Evolutionary conservation across 1,284 basidiomycete species (phyloP).

Genomic region (Austroboletus novae-zelandiae): DNA sequence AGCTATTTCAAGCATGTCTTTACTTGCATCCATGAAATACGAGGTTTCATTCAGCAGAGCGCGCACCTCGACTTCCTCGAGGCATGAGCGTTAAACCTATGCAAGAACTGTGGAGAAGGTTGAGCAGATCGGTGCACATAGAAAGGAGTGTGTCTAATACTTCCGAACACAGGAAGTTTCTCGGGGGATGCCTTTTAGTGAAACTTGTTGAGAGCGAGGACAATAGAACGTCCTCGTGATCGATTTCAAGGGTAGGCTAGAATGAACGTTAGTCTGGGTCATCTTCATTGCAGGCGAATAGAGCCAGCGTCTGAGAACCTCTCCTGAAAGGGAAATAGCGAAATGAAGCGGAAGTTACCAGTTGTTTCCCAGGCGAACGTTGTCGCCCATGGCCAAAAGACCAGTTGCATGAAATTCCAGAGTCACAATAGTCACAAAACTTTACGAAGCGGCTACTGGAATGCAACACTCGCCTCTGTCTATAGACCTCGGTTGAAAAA

Average conservation of each 20-base stretch:
- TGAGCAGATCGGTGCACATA: neutral
- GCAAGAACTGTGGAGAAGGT: neutral
- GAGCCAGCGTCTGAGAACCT: neutral
- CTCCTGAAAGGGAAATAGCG: constrained; percentile 9
- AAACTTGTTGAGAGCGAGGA: constrained; percentile 15
- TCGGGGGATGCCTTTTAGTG: neutral
- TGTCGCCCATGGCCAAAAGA: neutral
- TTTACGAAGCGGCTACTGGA: too few relatives aligned
- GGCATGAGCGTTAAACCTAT: neutral
- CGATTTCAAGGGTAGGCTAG: constrained; percentile 1
- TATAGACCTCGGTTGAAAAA: too few relatives aligned
- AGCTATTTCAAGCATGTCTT: neutral
- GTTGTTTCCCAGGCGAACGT: constrained; percentile 1
- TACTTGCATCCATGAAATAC: neutral
- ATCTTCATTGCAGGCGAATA: neutral
- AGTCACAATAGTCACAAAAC: too few relatives aligned
- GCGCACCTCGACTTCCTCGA: neutral
- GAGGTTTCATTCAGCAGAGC: neutral
- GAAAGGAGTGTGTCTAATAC: neutral
- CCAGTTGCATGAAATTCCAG: neutral
- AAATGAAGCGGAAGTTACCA: neutral
- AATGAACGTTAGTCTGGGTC: neutral
- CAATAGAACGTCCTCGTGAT: constrained; percentile 20
- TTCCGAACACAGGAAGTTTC: neutral
- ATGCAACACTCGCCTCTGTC: too few relatives aligned